Evolutionary conservation across 345 rosid species (phyloP).

Genomic region (Erysimum cheiranthoides): DNA sequence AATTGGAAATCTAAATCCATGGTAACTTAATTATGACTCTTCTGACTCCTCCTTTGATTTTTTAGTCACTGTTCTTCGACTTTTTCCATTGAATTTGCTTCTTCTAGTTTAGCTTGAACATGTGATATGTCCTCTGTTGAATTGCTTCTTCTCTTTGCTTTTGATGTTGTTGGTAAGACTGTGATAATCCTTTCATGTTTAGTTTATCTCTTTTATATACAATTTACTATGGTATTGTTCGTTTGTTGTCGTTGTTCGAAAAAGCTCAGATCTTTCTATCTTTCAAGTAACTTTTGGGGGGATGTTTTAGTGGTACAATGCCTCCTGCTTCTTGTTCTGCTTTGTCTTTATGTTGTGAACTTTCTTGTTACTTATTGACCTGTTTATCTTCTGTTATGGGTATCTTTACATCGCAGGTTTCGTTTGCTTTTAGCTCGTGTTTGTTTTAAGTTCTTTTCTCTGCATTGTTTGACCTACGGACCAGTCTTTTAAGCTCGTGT

Average conservation of each 20-base stretch:
- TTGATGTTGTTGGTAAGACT: background rate
- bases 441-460: background rate
- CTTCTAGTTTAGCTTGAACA: background rate
- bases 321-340: background rate
- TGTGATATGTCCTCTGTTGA: background rate
- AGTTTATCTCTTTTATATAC: background rate
- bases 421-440: background rate
- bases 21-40: slow-evolving; percentile 18
- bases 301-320: background rate
- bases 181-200: slow-evolving; percentile 1
- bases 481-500: background rate
- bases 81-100: background rate
- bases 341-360: background rate
- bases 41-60: background rate
- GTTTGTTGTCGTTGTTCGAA: background rate
- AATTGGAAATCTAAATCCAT: slow-evolving; percentile 34
- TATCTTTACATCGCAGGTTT: background rate
- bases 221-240: too few relatives aligned
- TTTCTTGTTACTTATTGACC: background rate
- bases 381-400: background rate
- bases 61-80: background rate
- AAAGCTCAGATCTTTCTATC: background rate
- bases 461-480: background rate
- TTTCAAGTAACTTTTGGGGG: background rate
- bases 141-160: slow-evolving; percentile 8